Conservation (phyloP, 441 rosid genomes). For the Raphanus hybrid region DNA sequence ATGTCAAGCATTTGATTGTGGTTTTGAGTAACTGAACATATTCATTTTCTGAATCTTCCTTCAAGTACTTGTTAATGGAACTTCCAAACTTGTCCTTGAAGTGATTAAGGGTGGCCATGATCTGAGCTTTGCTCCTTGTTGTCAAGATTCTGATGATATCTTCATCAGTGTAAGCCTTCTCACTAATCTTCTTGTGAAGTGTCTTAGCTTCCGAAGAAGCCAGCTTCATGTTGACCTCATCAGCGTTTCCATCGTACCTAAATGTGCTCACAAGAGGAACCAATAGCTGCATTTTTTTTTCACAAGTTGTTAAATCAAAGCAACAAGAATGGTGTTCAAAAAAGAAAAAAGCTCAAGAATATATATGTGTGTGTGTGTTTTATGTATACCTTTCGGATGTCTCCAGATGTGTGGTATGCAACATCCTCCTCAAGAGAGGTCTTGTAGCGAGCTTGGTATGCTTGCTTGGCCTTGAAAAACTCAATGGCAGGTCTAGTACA, state of each 20-base stretch:
- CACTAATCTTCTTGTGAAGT: constrained; percentile 68
- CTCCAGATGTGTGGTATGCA: constrained; percentile 78
- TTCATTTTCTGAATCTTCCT: constrained; percentile 64
- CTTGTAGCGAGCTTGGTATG: constrained; percentile 75
- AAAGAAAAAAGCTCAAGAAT: too few species aligned
- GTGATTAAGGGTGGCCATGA: constrained; percentile 74
- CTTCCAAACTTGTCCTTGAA: constrained; percentile 69
- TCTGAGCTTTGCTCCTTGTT: constrained; percentile 83
- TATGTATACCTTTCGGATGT: constrained; percentile 64
- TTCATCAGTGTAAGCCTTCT: constrained; percentile 67
- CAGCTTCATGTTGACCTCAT: constrained; percentile 64
- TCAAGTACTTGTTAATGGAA: constrained; percentile 76
- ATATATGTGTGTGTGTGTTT: neutral
- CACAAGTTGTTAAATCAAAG: neutral
- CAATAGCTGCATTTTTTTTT: constrained; percentile 57
- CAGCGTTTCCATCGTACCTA: constrained; percentile 51
- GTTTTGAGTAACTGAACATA: constrained; percentile 65
- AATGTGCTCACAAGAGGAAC: constrained; percentile 77
- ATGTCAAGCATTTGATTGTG: constrained; percentile 68
- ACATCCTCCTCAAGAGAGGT: constrained; percentile 91
- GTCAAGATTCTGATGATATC: constrained; percentile 76
- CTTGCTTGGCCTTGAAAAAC: constrained; percentile 64
- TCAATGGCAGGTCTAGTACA: constrained; percentile 69
- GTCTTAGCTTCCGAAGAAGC: constrained; percentile 83
- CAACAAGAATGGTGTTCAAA: too few species aligned